phyloP scores from a whole-genome alignment of 345 rosid genomes.

The Gossypium arboreum region DNA sequence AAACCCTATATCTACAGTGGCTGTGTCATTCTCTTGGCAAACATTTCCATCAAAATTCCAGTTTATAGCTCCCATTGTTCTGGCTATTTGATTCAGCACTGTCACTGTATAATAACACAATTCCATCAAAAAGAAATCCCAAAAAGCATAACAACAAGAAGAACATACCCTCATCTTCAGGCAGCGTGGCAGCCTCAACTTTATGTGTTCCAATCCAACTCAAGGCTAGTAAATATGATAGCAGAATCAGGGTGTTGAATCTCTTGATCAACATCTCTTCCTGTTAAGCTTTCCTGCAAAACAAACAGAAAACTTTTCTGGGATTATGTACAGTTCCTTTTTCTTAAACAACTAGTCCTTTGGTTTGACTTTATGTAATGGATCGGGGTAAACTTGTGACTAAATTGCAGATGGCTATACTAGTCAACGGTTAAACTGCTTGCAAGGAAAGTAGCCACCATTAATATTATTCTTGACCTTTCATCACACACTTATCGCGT shows the following conservation, averaged over 20 bases:
- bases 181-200: slow-evolving; percentile 28
- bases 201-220: not conserved
- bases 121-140: not conserved
- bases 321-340: not conserved
- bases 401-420: not conserved
- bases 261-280: not conserved
- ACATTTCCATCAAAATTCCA: slow-evolving; percentile 47
- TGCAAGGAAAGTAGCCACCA: not conserved
- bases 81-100: slow-evolving; percentile 44
- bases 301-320: not conserved
- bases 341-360: not conserved
- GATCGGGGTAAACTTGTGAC: not conserved
- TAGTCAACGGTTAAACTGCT: not conserved
- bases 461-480: not conserved
- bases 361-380: not conserved
- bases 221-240: not conserved
- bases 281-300: not conserved
- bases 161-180: slow-evolving; percentile 38
- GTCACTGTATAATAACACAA: slow-evolving; percentile 30
- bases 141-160: not conserved
- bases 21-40: slow-evolving; percentile 27
- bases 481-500: not conserved
- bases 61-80: slow-evolving; percentile 40
- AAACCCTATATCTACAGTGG: slow-evolving; percentile 7
- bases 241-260: not conserved